phyloP scores from a whole-genome alignment of 805 yeast genomes.

The Candida loeiensis region DNA sequence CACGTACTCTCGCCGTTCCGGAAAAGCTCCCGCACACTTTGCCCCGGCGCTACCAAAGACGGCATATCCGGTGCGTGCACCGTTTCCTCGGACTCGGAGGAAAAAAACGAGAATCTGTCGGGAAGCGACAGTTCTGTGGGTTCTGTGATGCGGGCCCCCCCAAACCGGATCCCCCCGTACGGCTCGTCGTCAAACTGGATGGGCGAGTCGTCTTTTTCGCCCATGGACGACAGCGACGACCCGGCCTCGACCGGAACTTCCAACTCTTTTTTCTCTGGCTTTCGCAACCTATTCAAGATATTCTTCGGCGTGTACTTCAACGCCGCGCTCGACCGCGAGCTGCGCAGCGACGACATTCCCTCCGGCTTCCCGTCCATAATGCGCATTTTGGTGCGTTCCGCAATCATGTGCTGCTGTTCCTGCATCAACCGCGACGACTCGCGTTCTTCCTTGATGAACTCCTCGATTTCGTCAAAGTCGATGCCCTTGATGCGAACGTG shows the following conservation, averaged over 20 bases:
- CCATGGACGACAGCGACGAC: slow-evolving; percentile 4
- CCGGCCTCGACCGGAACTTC: background rate
- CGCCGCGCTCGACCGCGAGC: slow-evolving; percentile 41
- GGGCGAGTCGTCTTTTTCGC: background rate
- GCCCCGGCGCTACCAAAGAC: slow-evolving; percentile 20
- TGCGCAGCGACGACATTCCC: slow-evolving; percentile 12
- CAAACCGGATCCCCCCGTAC: slow-evolving; percentile 38
- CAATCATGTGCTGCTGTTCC: slow-evolving; percentile 20
- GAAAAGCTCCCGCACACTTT: slow-evolving; percentile 21
- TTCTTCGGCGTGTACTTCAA: slow-evolving; percentile 58
- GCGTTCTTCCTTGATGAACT: slow-evolving; percentile 62
- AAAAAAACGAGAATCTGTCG: slow-evolving; percentile 41
- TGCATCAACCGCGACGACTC: slow-evolving; percentile 36
- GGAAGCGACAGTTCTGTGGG: slow-evolving; percentile 39
- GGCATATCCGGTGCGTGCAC: slow-evolving; percentile 27
- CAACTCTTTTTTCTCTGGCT: background rate
- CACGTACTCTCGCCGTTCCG: slow-evolving; percentile 26
- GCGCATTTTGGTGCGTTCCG: slow-evolving; percentile 19
- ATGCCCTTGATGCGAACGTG: slow-evolving; percentile 64
- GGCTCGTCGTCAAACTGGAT: slow-evolving; percentile 18
- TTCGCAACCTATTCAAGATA: slow-evolving; percentile 16
- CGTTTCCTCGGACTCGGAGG: slow-evolving; percentile 26
- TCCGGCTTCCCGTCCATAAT: slow-evolving; percentile 7
- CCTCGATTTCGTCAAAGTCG: slow-evolving; percentile 88
- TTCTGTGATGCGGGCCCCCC: slow-evolving; percentile 33